These are phyloP conservation scores for Penicillium sp. DNA, from an alignment of 2,329 filamentous ascomycete genomes.

Conservation along the genomic window DNA sequence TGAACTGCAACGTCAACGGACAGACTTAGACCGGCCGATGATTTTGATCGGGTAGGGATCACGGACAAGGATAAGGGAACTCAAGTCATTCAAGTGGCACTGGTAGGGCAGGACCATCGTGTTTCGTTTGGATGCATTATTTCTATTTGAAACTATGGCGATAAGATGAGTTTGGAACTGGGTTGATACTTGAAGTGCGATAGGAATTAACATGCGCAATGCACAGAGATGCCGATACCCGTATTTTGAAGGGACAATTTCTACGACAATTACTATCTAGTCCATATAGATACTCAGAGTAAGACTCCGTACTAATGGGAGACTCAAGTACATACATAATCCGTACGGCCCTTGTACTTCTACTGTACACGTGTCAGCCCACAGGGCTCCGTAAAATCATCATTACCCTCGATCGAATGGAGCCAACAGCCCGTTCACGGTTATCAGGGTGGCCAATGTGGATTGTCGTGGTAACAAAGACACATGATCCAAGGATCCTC, in stretches of 20 bases:
- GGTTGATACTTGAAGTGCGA: no score
- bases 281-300: neutral
- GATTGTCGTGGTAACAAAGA: neutral
- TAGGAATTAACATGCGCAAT: neutral
- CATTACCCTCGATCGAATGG: neutral
- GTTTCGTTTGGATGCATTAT: no score
- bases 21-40: neutral
- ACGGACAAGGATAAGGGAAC: neutral
- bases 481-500: constrained; percentile 5
- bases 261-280: neutral
- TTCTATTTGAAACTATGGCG: no score
- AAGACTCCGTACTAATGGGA: neutral
- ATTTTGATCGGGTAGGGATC: neutral
- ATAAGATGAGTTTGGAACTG: neutral
- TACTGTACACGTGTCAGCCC: neutral
- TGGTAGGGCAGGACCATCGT: neutral
- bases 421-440: neutral
- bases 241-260: neutral
- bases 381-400: neutral
- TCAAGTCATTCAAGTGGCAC: neutral
- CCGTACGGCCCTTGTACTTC: no score
- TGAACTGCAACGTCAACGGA: neutral
- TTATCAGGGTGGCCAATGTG: neutral
- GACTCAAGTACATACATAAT: neutral
- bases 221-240: neutral